Evolutionary conservation across 2,329 filamentous ascomycete genomes (phyloP).

Genomic region (Xylariaceae sp.): DNA sequence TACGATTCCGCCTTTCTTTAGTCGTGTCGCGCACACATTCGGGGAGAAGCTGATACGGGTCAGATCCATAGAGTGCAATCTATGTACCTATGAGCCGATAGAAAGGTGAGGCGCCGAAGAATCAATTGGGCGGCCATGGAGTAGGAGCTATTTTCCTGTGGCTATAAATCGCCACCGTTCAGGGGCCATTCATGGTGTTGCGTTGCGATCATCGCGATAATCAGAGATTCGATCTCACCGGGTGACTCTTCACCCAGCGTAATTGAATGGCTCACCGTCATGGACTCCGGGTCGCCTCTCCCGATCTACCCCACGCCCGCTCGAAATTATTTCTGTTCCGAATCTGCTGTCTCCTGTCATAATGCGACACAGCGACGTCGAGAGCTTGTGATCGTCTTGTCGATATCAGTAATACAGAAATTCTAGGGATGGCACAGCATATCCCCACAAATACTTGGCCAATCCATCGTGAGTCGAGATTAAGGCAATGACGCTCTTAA

Average conservation of each 20-base stretch:
- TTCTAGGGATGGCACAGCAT: background rate
- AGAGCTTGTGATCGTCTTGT: background rate
- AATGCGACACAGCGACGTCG: background rate
- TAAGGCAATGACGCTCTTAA: background rate
- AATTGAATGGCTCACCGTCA: background rate
- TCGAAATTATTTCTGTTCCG: background rate
- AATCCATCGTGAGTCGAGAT: background rate
- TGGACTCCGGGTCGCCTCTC: background rate
- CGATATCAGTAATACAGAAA: background rate
- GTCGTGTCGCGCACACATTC: background rate
- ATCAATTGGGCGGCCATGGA: background rate
- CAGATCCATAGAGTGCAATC: background rate
- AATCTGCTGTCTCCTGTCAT: background rate
- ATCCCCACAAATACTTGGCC: background rate
- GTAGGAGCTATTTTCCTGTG: background rate
- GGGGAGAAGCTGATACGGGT: background rate
- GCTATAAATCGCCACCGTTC: background rate
- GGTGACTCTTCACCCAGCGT: background rate
- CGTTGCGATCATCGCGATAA: background rate
- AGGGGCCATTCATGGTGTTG: background rate
- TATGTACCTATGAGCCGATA: background rate
- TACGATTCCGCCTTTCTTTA: background rate
- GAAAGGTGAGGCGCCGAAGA: background rate
- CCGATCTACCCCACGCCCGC: background rate
- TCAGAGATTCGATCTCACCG: background rate